Base-by-base conservation (phyloP, 2,329 filamentous ascomycete species). In the Microdochium bolleyi region DNA sequence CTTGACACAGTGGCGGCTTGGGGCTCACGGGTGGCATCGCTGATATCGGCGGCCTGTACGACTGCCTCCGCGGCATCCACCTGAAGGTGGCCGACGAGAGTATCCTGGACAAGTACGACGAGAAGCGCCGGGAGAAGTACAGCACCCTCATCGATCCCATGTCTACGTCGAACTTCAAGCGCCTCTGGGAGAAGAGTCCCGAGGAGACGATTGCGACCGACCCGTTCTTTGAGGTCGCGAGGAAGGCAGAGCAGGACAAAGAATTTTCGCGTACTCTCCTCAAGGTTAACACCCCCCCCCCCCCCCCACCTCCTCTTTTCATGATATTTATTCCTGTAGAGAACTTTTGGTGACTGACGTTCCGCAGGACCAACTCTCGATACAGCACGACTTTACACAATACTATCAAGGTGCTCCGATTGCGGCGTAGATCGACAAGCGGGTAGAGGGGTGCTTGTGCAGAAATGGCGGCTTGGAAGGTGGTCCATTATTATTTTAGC, bases 11-110 rank as follows among this genome's bases (percentile, higher is more conserved):
- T 51, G 75, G 76, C 37, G 75, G 75, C 3, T 65, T 78, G 24
- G 76, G 75, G 9, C 64, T 78, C 21, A 78, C 74, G 2, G 74
- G 74, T 8, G 73, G 75, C 1, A 72, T 79, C 50, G 73, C 70
- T 8, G 76, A 79, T 52, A 68, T 76, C 4, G 74, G 72, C 13
- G 72, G 72, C 7, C 67, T 79, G 9, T 74, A 69, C 53, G 75
- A 79, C 56, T 72, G 73, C 52, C 65, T 80, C 0, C 49, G 65
- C 9, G 72, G 71, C 1, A 71, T 74, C 19, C 63, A 73, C 53
- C 62, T 66, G 4, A 68, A 65, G 2, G 54, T 64, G 4, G 67
- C 68, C 2, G 67, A 71, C 54, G 67, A 70, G 4, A 57, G 52
- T 3, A 75, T 76, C 41, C 62, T 76, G 8, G 70, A 74, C 58